Percentiles rank a stretch among this genome's conserved stretches.
These are phyloP conservation scores for Drechmeria coniospora DNA, from an alignment of 2,329 filamentous ascomycete genomes.

Conservation along the genomic window DNA sequence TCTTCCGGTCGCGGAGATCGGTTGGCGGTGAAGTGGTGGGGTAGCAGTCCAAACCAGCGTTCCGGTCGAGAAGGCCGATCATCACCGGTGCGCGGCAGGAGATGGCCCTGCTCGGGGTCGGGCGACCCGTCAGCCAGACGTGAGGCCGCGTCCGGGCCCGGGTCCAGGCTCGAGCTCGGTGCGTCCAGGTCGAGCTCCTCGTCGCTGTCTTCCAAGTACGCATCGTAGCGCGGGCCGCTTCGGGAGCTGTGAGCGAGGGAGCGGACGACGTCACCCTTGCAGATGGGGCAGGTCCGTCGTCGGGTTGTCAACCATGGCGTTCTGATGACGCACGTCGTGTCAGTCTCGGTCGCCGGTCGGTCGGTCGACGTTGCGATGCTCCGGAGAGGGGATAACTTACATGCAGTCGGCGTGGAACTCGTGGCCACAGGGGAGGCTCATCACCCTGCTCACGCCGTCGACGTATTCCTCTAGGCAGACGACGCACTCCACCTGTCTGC, in stretches of 20 bases:
- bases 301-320: slow-evolving; percentile 95
- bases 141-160: too few species aligned
- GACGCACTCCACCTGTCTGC: slow-evolving; percentile 70
- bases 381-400: slow-evolving; percentile 40
- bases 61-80: slow-evolving; percentile 12
- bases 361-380: background rate
- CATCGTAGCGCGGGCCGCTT: slow-evolving; percentile 36
- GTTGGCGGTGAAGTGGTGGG: slow-evolving; percentile 11
- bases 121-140: slow-evolving; percentile 14
- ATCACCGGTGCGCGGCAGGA: slow-evolving; percentile 8
- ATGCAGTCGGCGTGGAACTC: slow-evolving; percentile 98
- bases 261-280: slow-evolving; percentile 88
- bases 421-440: slow-evolving; percentile 94
- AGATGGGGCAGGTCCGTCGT: slow-evolving; percentile 93
- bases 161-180: slow-evolving; percentile 15
- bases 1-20: slow-evolving; percentile 10
- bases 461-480: slow-evolving; percentile 95
- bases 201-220: slow-evolving; percentile 37
- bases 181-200: slow-evolving; percentile 25
- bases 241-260: slow-evolving; percentile 41
- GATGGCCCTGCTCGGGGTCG: slow-evolving; percentile 29
- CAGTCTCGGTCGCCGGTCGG: too few species aligned
- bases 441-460: slow-evolving; percentile 84
- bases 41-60: slow-evolving; percentile 24
- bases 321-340: too few species aligned